These are phyloP conservation scores for Xanthoconium separans DNA, from an alignment of 1,284 basidiomycete genomes.

Conservation along the genomic window DNA sequence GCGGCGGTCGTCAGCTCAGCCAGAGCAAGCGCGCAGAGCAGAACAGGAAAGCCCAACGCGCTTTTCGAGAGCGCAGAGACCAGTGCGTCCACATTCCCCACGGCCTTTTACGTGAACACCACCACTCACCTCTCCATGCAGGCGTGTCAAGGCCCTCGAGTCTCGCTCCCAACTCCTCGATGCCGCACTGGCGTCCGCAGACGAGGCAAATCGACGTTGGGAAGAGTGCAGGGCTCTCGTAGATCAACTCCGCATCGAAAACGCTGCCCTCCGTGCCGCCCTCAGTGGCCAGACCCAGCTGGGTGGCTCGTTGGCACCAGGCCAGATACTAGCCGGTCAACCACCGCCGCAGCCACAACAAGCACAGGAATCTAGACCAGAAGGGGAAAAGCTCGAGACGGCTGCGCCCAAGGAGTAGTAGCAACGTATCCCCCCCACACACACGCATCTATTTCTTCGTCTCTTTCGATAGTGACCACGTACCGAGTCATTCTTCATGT, in stretches of 20 bases:
- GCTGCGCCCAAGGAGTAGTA: constrained; percentile 25
- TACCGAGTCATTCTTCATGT: not conserved
- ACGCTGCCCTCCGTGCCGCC: constrained; percentile 57
- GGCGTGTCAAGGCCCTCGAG: constrained; percentile 81
- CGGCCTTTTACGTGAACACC: constrained; percentile 3
- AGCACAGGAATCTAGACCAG: constrained; percentile 24
- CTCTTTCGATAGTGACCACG: constrained; percentile 10
- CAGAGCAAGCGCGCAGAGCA: constrained; percentile 82
- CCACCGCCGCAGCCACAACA: constrained; percentile 23
- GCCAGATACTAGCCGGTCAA: constrained; percentile 27
- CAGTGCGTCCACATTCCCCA: constrained; percentile 49
- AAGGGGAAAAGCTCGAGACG: constrained; percentile 32
- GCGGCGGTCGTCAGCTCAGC: constrained; percentile 55
- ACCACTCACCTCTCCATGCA: constrained; percentile 31
- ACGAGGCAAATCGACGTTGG: constrained; percentile 83
- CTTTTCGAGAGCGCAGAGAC: constrained; percentile 80
- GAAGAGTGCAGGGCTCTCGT: constrained; percentile 81
- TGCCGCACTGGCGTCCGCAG: constrained; percentile 76
- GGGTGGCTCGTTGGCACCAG: constrained; percentile 22
- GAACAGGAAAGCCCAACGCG: constrained; percentile 82
- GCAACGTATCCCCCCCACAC: not conserved
- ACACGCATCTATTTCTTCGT: constrained; percentile 2
- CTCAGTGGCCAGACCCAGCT: constrained; percentile 42
- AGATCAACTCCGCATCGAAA: constrained; percentile 79
- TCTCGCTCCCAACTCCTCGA: constrained; percentile 79